Evolutionary conservation across 1,139 yeast species (phyloP).

Genomic region (Candida buenavistaensis): DNA sequence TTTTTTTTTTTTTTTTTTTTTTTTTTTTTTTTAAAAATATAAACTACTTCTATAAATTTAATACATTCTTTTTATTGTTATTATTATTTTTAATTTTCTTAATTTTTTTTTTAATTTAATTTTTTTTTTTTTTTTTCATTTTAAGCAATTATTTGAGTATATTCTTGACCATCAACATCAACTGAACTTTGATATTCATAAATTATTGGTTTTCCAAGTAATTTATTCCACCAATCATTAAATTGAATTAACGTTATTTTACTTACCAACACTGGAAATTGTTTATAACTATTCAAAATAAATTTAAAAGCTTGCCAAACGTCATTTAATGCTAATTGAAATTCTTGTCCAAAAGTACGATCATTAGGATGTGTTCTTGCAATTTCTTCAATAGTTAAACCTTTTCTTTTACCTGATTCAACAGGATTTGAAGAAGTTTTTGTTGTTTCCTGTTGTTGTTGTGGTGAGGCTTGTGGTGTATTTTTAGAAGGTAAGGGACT

Average conservation of each 20-base stretch:
- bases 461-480: background rate
- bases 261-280: conserved; percentile 66
- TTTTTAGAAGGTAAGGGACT: conserved; percentile 14
- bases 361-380: conserved; percentile 13
- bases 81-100: background rate
- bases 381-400: conserved; percentile 10
- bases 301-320: conserved; percentile 67
- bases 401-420: conserved; percentile 6
- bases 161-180: conserved; percentile 13
- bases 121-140: background rate
- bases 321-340: conserved; percentile 54
- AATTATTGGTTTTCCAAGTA: conserved; percentile 52
- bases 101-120: background rate
- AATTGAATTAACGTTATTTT: conserved; percentile 48
- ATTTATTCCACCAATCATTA: conserved; percentile 68
- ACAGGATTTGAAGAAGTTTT: conserved; percentile 3
- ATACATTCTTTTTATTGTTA: background rate
- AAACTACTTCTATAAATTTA: no score
- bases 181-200: conserved; percentile 14
- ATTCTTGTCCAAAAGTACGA: conserved; percentile 38
- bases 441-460: conserved; percentile 9
- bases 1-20: no score
- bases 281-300: conserved; percentile 63
- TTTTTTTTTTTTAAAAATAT: no score
- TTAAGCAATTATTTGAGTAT: conserved; percentile 11